A percentile compares a stretch with the other conserved stretches of the same genome.
Evolutionary conservation across 306 rosid species (phyloP).

Genomic region (Erythrophleum fordii): DNA sequence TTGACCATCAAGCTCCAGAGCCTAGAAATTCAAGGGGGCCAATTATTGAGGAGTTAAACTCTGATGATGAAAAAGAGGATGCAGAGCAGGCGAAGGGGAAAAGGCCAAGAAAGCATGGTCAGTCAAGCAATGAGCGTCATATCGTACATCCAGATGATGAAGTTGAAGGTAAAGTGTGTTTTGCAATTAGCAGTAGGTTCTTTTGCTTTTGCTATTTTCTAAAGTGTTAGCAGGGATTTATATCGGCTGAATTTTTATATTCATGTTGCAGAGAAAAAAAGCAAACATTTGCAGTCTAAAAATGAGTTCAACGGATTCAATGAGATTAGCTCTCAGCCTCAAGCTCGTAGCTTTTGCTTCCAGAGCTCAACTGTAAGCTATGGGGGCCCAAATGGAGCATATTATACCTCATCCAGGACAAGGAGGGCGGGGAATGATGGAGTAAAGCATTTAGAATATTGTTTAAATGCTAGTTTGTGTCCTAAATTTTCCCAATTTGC

Average conservation of each 20-base stretch:
- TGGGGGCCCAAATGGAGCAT: slow-evolving; percentile 73
- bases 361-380: slow-evolving; percentile 81
- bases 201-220: neutral
- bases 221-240: neutral
- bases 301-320: slow-evolving; percentile 36
- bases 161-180: slow-evolving; percentile 55
- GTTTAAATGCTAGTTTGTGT: slow-evolving; percentile 6
- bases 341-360: slow-evolving; percentile 67
- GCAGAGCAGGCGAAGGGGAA: slow-evolving; percentile 46
- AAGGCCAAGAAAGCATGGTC: slow-evolving; percentile 66
- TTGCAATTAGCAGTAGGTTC: slow-evolving; percentile 1
- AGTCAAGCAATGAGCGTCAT: slow-evolving; percentile 50
- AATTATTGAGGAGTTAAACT: slow-evolving; percentile 77
- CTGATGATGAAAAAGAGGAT: slow-evolving; percentile 74
- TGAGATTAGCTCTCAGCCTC: slow-evolving; percentile 51
- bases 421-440: slow-evolving; percentile 90
- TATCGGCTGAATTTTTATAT: neutral
- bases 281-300: slow-evolving; percentile 47
- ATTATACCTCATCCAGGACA: slow-evolving; percentile 67
- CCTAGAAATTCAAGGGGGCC: slow-evolving; percentile 61
- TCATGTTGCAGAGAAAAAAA: slow-evolving; percentile 58
- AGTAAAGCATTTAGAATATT: slow-evolving; percentile 49
- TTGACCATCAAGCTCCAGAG: slow-evolving; percentile 62
- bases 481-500: neutral
- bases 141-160: slow-evolving; percentile 63